Evolutionary conservation across 129 eudicot species (phyloP), one percentile per base, ranked within the genome.

Genomic region (Helianthus tuberosus): DNA sequence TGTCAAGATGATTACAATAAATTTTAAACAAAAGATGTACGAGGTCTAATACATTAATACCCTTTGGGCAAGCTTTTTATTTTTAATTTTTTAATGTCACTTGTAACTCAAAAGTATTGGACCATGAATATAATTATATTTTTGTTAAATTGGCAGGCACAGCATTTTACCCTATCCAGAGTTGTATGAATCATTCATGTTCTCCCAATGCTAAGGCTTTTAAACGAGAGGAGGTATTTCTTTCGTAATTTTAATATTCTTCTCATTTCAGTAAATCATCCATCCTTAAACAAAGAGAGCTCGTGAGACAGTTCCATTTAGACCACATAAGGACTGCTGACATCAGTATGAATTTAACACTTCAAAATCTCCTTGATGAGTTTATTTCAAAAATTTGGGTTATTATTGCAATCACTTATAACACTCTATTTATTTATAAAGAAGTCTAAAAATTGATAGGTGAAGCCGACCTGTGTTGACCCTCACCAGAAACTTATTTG

Each of bases 111-210:
- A 52, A 12, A 13, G 27, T 48, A 48, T 6, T n/a, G 29, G 61
- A 29, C 44, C 44, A 32, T 11, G 14, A 23, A 4, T 60, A 5
- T 32, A 60, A 29, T 60, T 29, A 35, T 29, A 60, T 43, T 32
- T 60, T 29, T 29, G 6, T 10, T 41, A 60, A 15, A 52, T 68
- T 50, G 23, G 65, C 84, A 95, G 99, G 99, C 79, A 81, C 94
- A 65, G 97, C 97, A 39, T 95, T 95, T 83, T 95, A 64, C 77
- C 96, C 96, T 15, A 38, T 95, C 61, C 97, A 91, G 78, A 95
- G 99, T 68, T 95, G 99, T 65, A 87, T 95, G 94, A 95, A 95
- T 78, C 99, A 95, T 76, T 91, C 97, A 0, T 95, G 99, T 67
- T 76, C 76, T 74, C 99, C 99, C 38, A 88, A 84, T 84, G 99